A percentile compares a stretch with the other conserved stretches of the same genome.
phyloP scores from a whole-genome alignment of 306 rosid species.

The Quillaja saponaria region DNA sequence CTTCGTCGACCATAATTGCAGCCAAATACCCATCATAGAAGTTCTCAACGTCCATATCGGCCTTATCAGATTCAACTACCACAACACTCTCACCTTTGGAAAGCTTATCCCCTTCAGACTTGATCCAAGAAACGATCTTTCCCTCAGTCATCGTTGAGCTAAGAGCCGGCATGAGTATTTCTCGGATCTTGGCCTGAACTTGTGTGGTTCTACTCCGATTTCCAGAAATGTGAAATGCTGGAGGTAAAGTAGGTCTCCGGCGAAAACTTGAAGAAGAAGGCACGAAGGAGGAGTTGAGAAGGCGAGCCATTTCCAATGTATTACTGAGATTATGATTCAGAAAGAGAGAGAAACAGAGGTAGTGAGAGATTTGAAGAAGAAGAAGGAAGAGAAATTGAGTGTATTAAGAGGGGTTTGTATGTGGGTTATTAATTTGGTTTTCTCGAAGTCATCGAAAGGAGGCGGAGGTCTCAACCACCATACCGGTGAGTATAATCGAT shows the following conservation, averaged over 20 bases:
- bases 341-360: constrained; percentile 7
- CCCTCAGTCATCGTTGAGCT: constrained; percentile 99
- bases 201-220: constrained; percentile 26
- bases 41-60: constrained; percentile 98
- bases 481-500: constrained; percentile 26
- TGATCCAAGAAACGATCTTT: constrained; percentile 91
- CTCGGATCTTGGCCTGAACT: constrained; percentile 86
- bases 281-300: constrained; percentile 65
- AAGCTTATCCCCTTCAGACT: constrained; percentile 91
- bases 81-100: constrained; percentile 96
- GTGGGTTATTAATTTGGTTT: background rate
- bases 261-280: constrained; percentile 44
- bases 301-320: constrained; percentile 64
- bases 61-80: constrained; percentile 97
- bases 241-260: constrained; percentile 3
- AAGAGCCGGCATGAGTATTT: constrained; percentile 97
- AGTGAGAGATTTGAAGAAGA: background rate
- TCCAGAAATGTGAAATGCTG: constrained; percentile 7
- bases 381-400: background rate
- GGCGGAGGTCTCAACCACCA: constrained; percentile 76
- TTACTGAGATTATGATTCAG: background rate
- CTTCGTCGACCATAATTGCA: constrained; percentile 93
- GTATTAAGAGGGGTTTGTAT: background rate
- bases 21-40: constrained; percentile 94
- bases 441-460: constrained; percentile 75